These are phyloP conservation scores for Friedmanniomyces simplex DNA, from an alignment of 495 filamentous ascomycete species.

Conservation along the genomic window DNA sequence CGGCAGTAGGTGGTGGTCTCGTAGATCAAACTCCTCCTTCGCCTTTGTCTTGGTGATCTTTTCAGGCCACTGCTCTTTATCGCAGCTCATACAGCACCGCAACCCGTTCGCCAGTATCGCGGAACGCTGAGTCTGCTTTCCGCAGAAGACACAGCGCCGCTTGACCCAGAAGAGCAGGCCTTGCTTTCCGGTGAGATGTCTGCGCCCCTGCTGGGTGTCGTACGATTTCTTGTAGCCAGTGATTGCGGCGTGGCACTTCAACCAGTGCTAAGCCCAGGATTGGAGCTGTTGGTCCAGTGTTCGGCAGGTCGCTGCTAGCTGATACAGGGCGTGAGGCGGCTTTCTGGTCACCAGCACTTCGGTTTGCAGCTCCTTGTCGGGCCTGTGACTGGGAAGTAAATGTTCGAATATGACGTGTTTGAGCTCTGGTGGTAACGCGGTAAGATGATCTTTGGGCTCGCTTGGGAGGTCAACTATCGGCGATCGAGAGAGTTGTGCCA, in stretches of 20 bases:
- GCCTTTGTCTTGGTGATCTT: slow-evolving; percentile 17
- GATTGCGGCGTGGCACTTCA: slow-evolving; percentile 3
- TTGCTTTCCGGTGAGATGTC: neutral
- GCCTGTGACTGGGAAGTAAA: slow-evolving; percentile 9
- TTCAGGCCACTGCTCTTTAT: slow-evolving; percentile 12
- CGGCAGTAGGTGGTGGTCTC: slow-evolving; percentile 7
- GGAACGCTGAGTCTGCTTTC: neutral
- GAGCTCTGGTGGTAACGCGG: slow-evolving; percentile 7
- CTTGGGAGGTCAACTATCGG: slow-evolving; percentile 1
- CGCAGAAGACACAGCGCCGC: slow-evolving; percentile 17
- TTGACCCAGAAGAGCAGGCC: slow-evolving; percentile 8
- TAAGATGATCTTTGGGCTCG: slow-evolving; percentile 6
- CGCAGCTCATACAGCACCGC: slow-evolving; percentile 10
- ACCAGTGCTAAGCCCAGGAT: slow-evolving; percentile 5
- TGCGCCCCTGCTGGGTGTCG: neutral
- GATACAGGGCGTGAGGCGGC: neutral
- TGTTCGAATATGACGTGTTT: slow-evolving; percentile 6
- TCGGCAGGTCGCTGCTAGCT: slow-evolving; percentile 2
- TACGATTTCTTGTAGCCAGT: slow-evolving; percentile 1
- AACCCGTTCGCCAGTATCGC: slow-evolving; percentile 14
- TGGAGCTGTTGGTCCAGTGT: slow-evolving; percentile 1
- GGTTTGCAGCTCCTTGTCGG: neutral
- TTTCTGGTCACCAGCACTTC: neutral
- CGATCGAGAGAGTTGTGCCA: neutral
- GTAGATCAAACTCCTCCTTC: slow-evolving; percentile 3